Evolutionary conservation across 106 monocot genomes (phyloP), one percentile per base, ranked within the genome.

Genomic region (Dioscorea zingiberensis): DNA sequence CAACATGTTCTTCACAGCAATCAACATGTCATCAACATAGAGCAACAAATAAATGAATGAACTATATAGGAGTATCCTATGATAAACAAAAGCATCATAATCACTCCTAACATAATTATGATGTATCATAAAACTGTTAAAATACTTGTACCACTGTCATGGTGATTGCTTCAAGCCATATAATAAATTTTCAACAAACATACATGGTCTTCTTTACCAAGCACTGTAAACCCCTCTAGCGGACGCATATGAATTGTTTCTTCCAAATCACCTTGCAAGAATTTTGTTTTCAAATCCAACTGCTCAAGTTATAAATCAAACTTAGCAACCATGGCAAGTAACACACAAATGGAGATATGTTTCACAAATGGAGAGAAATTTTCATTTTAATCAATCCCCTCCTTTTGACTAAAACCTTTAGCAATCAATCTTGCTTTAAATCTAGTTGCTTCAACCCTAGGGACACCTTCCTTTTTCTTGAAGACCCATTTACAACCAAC

Each of bases 161-260:
- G 49, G n/a, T n/a, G 49, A 49, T 49, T 49, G 49, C 49, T 49
- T 49, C 49, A 49, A 49, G n/a, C 49, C 13, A 49, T n/a, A 49
- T 16, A 49, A 49, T n/a, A 9, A 49, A 2, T 49, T 49, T 49
- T n/a, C 7, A 30, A 30, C 30, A 30, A 30, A 30, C 30, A 30
- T 3, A 30, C 30, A 30, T 30, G 30, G 30, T 49, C n/a, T n/a
- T 49, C 49, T 14, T 49, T 49, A 49, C n/a, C 13, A 16, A 2
- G 17, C 13, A 49, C 49, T 5, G 2, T 2, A n/a, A 16, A 49
- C 17, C 49, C 49, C 2, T 49, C 49, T 16, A 14, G 13, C n/a
- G 2, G 49, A 16, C 3, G 2, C 49, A 49, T 49, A n/a, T 5
- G 10, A n/a, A 49, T 14, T 49, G 13, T 49, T n/a, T 49, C 49